Percentiles rank a stretch among this genome's conserved stretches.
These are phyloP conservation scores for Epichloe elymi DNA, from an alignment of 2,329 filamentous ascomycete genomes.

Conservation along the genomic window DNA sequence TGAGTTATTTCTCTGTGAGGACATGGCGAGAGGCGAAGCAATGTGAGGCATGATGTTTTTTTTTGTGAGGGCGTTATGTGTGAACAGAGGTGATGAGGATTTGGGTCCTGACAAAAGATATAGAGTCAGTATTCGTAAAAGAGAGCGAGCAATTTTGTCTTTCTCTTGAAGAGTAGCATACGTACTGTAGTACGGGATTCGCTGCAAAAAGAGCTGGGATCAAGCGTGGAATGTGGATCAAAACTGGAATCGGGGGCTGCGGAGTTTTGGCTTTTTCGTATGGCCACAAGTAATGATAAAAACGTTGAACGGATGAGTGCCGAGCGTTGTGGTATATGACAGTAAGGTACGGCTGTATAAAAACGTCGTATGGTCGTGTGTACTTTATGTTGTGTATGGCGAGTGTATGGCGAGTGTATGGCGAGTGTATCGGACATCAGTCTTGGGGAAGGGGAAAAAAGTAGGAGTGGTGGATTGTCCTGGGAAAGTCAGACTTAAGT, in stretches of 20 bases:
- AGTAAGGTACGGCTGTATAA: not conserved
- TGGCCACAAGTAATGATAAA: not conserved
- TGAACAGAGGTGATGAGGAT: not conserved
- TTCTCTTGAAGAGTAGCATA: not conserved
- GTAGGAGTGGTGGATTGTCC: not conserved
- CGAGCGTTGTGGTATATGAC: not conserved
- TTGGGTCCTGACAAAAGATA: not conserved
- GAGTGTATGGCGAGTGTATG: not conserved
- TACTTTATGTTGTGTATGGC: not conserved
- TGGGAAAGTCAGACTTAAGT: slow-evolving; percentile 4
- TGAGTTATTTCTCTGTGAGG: slow-evolving; percentile 30
- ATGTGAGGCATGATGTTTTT: slow-evolving; percentile 20
- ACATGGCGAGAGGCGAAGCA: slow-evolving; percentile 33
- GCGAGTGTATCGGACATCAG: not conserved
- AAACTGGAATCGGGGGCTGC: not conserved
- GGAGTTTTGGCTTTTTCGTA: not conserved
- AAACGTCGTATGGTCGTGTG: not conserved
- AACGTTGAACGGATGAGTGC: not conserved
- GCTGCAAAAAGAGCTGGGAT: not conserved
- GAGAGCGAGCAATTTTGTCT: not conserved
- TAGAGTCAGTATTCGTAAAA: not conserved
- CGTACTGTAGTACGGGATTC: not conserved
- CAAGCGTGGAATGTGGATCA: not conserved
- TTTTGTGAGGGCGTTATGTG: slow-evolving; percentile 2
- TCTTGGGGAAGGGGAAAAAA: not conserved